Base-by-base conservation (phyloP, 2,329 filamentous ascomycete genomes). In the Talaromyces sp. region DNA sequence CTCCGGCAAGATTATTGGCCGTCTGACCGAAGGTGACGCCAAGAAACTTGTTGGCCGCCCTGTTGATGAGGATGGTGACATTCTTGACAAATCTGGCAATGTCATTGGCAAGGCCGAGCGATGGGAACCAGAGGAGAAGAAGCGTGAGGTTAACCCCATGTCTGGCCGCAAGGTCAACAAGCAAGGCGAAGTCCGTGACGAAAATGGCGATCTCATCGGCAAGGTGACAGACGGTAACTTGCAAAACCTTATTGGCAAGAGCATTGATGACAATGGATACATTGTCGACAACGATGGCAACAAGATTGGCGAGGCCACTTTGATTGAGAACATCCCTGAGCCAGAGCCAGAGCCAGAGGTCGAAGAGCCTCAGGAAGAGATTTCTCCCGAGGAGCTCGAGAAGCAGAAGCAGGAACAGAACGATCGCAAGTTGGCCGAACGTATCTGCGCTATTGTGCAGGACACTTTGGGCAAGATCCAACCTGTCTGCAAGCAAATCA, bases 401-500 rank as follows among this genome's bases (percentile, higher is more conserved):
- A 86, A 87, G 72, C 83, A 86, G 2, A 83, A 85, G 47, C 83
- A 89, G 73, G 83, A 85, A 59, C 83, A 85, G 69, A 82, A 89
- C 67, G 92, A 96, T 75, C 84, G 83, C 68, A 87, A 96, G 79
- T 84, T 96, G 43, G 93, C 93, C 1, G 83, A 85, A 67, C 89
- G 91, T 80, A 93, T 97, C 82, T 82, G 84, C 13, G 81, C 78
- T 64, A 89, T 90, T 71, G 87, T 96, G 70, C 85, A 89, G 73
- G 87, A 93, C 76, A 91, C 91, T 14, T 84, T 97, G 7, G 92
- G 96, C 73, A 90, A 89, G 75, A 87, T 97, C 74, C 88, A 90
- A 70, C 93, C 93, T 10, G 88, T 96, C 73, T 90, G 91, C 83
- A 92, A 91, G 80, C 86, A 92, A 82, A 97, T 97, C 77, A 90